Conservation (phyloP, 1,139 yeast species). For the Taphrina sp. region DNA sequence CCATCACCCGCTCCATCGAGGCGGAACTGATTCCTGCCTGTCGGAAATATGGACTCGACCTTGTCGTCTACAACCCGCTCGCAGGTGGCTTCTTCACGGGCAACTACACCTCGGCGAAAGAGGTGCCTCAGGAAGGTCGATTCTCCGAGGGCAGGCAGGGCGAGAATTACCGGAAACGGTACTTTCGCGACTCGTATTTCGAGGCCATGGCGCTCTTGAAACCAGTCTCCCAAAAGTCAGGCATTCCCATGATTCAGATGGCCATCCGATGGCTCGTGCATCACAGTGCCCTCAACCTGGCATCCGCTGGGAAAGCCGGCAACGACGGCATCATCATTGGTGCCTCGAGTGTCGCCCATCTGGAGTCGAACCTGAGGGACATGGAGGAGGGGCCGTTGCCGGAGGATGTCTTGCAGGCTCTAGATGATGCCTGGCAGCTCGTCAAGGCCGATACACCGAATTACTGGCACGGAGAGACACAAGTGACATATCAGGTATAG, state of each 20-base stretch:
- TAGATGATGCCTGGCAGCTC: constrained; percentile 40
- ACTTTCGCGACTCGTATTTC: constrained; percentile 38
- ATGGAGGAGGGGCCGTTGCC: constrained; percentile 39
- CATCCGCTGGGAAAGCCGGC: constrained; percentile 32
- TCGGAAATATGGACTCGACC: constrained; percentile 36
- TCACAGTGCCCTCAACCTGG: constrained; percentile 38
- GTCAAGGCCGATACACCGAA: constrained; percentile 40
- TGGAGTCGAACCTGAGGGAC: constrained; percentile 38
- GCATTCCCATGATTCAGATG: constrained; percentile 38
- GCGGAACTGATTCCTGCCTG: constrained; percentile 39
- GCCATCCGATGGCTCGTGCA: constrained; percentile 42
- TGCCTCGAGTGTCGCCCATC: constrained; percentile 39
- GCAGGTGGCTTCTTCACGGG: constrained; percentile 41
- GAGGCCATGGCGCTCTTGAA: constrained; percentile 40
- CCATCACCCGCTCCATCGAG: constrained; percentile 40
- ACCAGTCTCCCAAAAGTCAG: constrained; percentile 37
- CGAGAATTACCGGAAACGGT: constrained; percentile 37
- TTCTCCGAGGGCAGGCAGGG: constrained; percentile 38
- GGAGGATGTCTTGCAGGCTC: constrained; percentile 37
- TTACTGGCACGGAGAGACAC: constrained; percentile 35
- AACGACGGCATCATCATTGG: constrained; percentile 42
- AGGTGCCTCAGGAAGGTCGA: constrained; percentile 38
- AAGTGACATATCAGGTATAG: constrained; percentile 45
- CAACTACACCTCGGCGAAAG: constrained; percentile 35
- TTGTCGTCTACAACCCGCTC: constrained; percentile 41